Evolutionary conservation across 257 asterid species (phyloP), one percentile per base, ranked within the genome.

Genomic region (Salvia splendens): DNA sequence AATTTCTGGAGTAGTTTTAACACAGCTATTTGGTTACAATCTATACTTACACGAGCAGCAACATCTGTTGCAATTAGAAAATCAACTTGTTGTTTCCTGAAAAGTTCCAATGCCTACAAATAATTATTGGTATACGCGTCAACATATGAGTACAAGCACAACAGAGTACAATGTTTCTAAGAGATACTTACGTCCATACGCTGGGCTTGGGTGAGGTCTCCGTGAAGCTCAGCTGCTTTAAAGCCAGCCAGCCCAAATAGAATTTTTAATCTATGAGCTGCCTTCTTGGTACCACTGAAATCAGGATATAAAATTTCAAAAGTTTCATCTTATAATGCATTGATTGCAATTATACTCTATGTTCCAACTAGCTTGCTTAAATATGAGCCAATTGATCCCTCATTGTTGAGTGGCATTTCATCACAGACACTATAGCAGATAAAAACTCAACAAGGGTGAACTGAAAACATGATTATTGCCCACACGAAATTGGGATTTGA

Each of bases 221-320:
- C 96, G 62, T 94, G 99, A 75, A 91, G 93, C 73, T 94, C 99
- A 38, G 99, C 89, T 68, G 99, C 95, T 82, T 87, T 91, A 33
- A 86, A 75, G 30, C 97, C 99, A 78, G 93, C 89, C 75, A 94
- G 77, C 72, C 99, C 99, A 75, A 94, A 91, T 69, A 94, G 55
- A 79, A 94, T 94, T 78, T 88, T 94, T 75, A 94, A 79, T 78
- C 97, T 81, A 75, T 94, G 99, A 12, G 99, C 96, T 47, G 89
- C 93, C 70, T 79, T 83, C 76, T 91, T 94, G 64, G 93, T 94
- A 77, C 96, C 99, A 85, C 99, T 94, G 75, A 70, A 68, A 81
- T 54, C 6, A 64, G 52, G 74, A 79, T 64, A 67, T 63, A 69
- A 64, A 62, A 11, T 56, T 17, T 17, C 48, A 73, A 15, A 81